Evolutionary conservation across 306 rosid species (phyloP), one percentile per base, ranked within the genome.

Genomic region (Fragaria nilgerrensis): DNA sequence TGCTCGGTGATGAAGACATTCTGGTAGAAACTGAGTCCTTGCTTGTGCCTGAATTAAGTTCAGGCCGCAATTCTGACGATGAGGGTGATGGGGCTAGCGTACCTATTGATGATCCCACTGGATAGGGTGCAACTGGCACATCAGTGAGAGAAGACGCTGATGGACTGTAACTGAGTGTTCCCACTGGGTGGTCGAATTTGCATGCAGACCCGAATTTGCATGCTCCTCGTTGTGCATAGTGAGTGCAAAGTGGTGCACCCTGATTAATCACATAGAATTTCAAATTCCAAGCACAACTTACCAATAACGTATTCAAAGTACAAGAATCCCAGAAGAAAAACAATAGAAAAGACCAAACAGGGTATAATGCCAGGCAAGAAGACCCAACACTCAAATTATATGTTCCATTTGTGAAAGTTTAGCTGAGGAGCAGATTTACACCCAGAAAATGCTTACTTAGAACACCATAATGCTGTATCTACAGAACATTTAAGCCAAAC

Each of bases 51-150:
- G 84, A 72, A 82, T 78, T 48, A 63, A 84, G 93, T 74, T 90
- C 94, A 39, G 98, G 93, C 84, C 91, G 87, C 85, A 89, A 85
- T 76, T 95, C 99, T 19, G 98, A 96, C 7, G 99, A 93, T 41
- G 97, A 88, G 58, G 94, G 93, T 52, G 98, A 89, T 3, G 90
- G 96, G 67, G 99, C 97, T 79, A 95, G 91, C 32, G 88, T 90
- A 36, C 90, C 97, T 14, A 86, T 74, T 59, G 96, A 84, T n/a
- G 97, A 95, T 85, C 97, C 97, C 77, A 95, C 92, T 43, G 97
- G 97, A 86, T 88, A 92, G 1, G 97, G 99, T 50, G 97, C 93
- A 65, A 91, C 99, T 2, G 97, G 97, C 89, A 96, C 89, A 83
- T 91, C 97, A 36, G 96, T 84, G 45, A 93, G 89, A 65, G 99